Percentiles rank a stretch among this genome's conserved stretches.
These are phyloP conservation scores for Cladosporium sp. DNA, from an alignment of 2,329 filamentous ascomycete species.

Conservation along the genomic window DNA sequence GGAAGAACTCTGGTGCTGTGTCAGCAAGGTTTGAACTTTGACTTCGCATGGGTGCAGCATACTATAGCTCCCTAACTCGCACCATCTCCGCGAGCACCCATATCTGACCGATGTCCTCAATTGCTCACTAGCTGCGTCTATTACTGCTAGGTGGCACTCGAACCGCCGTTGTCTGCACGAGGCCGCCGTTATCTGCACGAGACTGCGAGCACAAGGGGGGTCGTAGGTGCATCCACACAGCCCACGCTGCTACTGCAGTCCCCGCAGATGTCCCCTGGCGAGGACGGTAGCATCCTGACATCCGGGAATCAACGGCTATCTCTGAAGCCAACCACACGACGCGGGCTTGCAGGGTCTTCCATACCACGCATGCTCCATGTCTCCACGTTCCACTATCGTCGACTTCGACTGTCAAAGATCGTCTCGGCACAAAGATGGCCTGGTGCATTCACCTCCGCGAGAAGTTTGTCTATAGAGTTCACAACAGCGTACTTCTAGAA, in stretches of 20 bases:
- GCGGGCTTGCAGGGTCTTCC: slow-evolving; percentile 21
- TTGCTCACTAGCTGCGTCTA: slow-evolving; percentile 7
- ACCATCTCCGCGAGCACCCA: neutral
- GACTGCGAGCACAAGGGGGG: too few species aligned
- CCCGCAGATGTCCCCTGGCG: slow-evolving; percentile 26
- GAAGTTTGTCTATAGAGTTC: too few species aligned
- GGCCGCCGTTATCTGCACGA: too few species aligned
- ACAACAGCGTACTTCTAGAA: too few species aligned
- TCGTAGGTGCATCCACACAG: slow-evolving; percentile 24
- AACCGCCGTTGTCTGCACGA: slow-evolving; percentile 22
- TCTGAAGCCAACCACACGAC: slow-evolving; percentile 28
- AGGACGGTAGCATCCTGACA: slow-evolving; percentile 23
- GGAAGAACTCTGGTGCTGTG: too few species aligned
- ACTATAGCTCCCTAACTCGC: neutral
- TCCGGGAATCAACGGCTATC: slow-evolving; percentile 26
- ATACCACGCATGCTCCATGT: slow-evolving; percentile 25
- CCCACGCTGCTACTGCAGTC: slow-evolving; percentile 22
- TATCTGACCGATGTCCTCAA: neutral
- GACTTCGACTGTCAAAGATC: slow-evolving; percentile 22
- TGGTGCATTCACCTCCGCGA: slow-evolving; percentile 18
- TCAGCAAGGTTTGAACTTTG: too few species aligned
- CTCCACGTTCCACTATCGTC: slow-evolving; percentile 22
- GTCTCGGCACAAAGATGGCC: slow-evolving; percentile 22
- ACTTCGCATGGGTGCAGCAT: slow-evolving; percentile 4
- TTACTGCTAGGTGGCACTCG: slow-evolving; percentile 8